Base-by-base conservation (phyloP, 495 filamentous ascomycete genomes). In the Daldinia loculata region DNA sequence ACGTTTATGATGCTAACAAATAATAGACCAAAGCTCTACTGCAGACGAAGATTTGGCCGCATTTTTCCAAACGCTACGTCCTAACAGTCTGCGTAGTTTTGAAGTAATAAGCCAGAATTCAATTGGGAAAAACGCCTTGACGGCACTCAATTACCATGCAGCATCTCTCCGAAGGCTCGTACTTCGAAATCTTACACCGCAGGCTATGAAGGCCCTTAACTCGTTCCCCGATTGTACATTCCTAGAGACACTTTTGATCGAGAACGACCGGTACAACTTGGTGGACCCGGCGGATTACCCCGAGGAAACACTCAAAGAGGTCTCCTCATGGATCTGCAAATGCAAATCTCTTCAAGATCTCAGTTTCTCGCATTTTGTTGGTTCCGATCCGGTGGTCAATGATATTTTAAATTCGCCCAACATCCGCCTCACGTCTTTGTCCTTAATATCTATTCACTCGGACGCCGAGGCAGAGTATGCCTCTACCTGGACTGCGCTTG, bases 1-100 rank as follows among this genome's bases (percentile, higher is more conserved):
- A 0, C 29, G 19, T 27, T 57, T 30, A 36, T 17, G 7, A 59
- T 57, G 14, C 45, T 71, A 30, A 71, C n/a, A 48, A 12, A 36
- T 63, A 6, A 3, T 19, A 71, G 66, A 69, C 52, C 29, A 67
- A 12, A 74, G 76, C 48, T 70, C 79, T 0, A 80, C 83, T 48
- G 78, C 84, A 17, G 89, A 90, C 66, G 69, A 82, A 24, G 76
- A 87, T 38, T 75, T 92, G 38, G 85, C 88, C 3, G 76, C 78
- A 17, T 90, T 93, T 65, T 82, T 94, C 24, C 76, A 75, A 30
- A 80, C 81, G 2, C 78, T 94, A 12, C 82, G 71, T 7, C 83
- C 85, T 0, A 84, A 92, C 61, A 86, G 85, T 6, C 76, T 94
- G 0, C 82, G 82, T 58, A 84, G 82, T 9, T 89, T 94, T 69